Percentiles rank a stretch among this genome's conserved stretches.
phyloP scores from a whole-genome alignment of 306 rosid genomes.

The Dalbergia cultrata region DNA sequence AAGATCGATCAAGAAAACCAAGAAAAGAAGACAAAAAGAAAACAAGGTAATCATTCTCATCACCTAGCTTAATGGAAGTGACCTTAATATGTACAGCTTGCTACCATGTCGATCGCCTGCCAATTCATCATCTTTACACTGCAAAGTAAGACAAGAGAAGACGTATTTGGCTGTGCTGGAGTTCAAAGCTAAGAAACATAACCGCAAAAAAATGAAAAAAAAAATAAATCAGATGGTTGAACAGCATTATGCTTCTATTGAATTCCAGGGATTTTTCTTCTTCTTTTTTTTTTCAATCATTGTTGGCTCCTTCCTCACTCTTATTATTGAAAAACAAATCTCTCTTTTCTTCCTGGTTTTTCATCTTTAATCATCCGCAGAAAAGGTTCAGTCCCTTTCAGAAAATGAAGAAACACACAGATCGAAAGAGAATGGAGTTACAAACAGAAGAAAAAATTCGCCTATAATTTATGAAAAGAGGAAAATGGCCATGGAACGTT shows the following conservation, averaged over 20 bases:
- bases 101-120: constrained; percentile 23
- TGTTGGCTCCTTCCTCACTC: not conserved
- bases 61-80: constrained; percentile 9
- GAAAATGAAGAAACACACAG: not conserved
- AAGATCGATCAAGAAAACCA: not conserved
- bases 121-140: constrained; percentile 26
- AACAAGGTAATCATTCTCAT: constrained; percentile 29
- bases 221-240: too few species aligned
- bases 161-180: too few species aligned
- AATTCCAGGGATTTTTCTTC: not conserved
- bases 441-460: not conserved
- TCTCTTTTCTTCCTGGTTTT: too few species aligned
- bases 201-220: not conserved
- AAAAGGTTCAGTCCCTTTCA: not conserved
- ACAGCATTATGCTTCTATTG: not conserved
- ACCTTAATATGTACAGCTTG: constrained; percentile 9
- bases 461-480: constrained; percentile 2
- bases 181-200: too few species aligned
- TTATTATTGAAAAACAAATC: not conserved
- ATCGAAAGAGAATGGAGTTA: not conserved
- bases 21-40: not conserved
- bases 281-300: not conserved
- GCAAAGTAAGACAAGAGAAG: constrained; percentile 19
- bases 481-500: not conserved
- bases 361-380: not conserved